Percentiles rank a stretch among this genome's conserved stretches.
phyloP scores from a whole-genome alignment of 2,329 filamentous ascomycete species.

The Mariannaea sp. region DNA sequence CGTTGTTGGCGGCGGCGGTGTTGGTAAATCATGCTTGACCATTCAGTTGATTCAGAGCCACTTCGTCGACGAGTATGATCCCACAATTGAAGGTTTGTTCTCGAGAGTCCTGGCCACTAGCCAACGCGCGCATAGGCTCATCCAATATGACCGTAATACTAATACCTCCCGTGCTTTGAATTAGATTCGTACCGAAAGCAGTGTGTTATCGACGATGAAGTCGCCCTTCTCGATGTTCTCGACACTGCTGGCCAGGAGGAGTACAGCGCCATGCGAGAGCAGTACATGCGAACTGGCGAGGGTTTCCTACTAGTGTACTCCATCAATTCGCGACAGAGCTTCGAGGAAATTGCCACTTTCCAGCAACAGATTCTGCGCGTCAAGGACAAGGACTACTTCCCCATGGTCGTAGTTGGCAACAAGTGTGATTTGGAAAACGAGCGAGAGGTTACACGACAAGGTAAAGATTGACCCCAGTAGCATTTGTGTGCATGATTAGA shows the following conservation, averaged over 20 bases:
- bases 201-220: constrained; percentile 98
- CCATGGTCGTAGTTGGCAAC: constrained; percentile 98
- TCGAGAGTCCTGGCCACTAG: neutral
- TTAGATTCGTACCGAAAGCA: constrained; percentile 99
- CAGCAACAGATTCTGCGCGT: constrained; percentile 98
- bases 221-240: constrained; percentile 94
- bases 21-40: constrained; percentile 98
- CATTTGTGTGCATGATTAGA: neutral
- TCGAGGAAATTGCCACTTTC: constrained; percentile 98
- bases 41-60: constrained; percentile 96
- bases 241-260: constrained; percentile 99
- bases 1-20: constrained; percentile 95
- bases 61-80: constrained; percentile 99
- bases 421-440: constrained; percentile 98
- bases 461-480: constrained; percentile 53
- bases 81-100: constrained; percentile 90
- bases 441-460: constrained; percentile 88
- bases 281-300: constrained; percentile 99
- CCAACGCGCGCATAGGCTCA: neutral
- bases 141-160: neutral
- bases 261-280: constrained; percentile 98
- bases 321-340: constrained; percentile 95
- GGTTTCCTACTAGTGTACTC: constrained; percentile 98
- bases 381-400: constrained; percentile 99
- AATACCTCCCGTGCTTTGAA: neutral